These are phyloP conservation scores for Leishmania turanica DNA, from an alignment of 208 protist species.

Conservation along the genomic window DNA sequence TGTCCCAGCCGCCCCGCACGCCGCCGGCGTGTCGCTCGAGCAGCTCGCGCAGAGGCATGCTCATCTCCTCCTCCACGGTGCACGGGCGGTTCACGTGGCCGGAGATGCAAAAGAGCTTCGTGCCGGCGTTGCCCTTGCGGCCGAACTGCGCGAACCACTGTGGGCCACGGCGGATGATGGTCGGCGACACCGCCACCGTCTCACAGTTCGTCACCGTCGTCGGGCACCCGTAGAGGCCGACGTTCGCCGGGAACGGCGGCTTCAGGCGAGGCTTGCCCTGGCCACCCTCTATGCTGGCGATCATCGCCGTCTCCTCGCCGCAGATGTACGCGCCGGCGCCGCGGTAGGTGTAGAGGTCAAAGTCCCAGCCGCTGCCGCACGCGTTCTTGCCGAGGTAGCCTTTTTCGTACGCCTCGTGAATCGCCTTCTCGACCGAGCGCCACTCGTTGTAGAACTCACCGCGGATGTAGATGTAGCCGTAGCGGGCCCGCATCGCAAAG, in stretches of 20 bases:
- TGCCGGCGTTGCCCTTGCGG: slow-evolving; percentile 96
- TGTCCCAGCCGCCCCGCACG: slow-evolving; percentile 98
- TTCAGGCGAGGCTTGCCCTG: slow-evolving; percentile 98
- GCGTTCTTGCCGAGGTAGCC: slow-evolving; percentile 98
- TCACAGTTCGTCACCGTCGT: slow-evolving; percentile 99
- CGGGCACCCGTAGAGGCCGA: slow-evolving; percentile 98
- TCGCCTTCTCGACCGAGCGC: slow-evolving; percentile 93
- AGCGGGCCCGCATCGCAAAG: slow-evolving; percentile 96
- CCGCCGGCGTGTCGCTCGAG: slow-evolving; percentile 98
- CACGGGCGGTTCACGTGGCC: slow-evolving; percentile 99
- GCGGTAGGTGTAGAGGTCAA: slow-evolving; percentile 98
- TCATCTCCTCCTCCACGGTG: slow-evolving; percentile 99
- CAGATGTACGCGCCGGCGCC: slow-evolving; percentile 99
- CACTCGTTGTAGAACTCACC: slow-evolving; percentile 99
- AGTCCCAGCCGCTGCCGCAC: slow-evolving; percentile 97
- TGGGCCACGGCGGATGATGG: slow-evolving; percentile 93
- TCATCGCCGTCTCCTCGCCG: slow-evolving; percentile 99
- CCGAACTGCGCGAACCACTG: slow-evolving; percentile 98
- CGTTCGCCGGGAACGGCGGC: slow-evolving; percentile 99
- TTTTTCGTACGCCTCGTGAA: slow-evolving; percentile 95
- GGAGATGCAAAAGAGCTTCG: slow-evolving; percentile 98
- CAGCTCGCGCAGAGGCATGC: slow-evolving; percentile 97
- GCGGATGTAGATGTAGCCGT: slow-evolving; percentile 99
- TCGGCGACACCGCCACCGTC: slow-evolving; percentile 97
- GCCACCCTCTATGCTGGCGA: slow-evolving; percentile 97